These are phyloP conservation scores for Sclerospora graminicola DNA, from an alignment of 352 stramenopile species.

Conservation along the genomic window DNA sequence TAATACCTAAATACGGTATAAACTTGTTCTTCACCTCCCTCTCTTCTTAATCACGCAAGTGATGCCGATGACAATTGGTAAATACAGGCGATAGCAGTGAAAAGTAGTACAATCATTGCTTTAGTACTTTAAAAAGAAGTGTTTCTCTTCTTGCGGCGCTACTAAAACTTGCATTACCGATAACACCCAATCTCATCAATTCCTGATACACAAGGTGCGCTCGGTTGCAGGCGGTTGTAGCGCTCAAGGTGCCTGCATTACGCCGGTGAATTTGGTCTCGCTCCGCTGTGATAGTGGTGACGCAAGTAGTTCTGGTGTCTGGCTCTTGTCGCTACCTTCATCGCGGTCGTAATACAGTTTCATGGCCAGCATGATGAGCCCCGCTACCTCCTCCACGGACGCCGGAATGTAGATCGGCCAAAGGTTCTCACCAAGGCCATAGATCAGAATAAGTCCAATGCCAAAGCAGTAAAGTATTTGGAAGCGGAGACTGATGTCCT, in stretches of 20 bases:
- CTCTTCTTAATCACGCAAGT: too few species aligned
- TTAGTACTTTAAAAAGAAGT: too few species aligned
- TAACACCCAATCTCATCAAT: too few species aligned
- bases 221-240: too few species aligned
- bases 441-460: constrained; percentile 33
- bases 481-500: constrained; percentile 44
- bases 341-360: constrained; percentile 34
- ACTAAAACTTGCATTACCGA: too few species aligned
- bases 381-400: constrained; percentile 29
- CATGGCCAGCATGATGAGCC: constrained; percentile 27
- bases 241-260: neutral
- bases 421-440: constrained; percentile 34
- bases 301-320: constrained; percentile 10
- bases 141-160: too few species aligned
- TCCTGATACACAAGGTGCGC: too few species aligned
- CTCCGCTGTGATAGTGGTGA: constrained; percentile 4
- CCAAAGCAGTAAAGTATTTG: constrained; percentile 35
- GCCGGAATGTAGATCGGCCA: constrained; percentile 51
- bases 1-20: too few species aligned
- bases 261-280: neutral
- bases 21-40: too few species aligned
- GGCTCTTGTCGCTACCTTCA: constrained; percentile 9
- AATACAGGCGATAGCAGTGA: too few species aligned
- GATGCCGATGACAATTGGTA: too few species aligned
- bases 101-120: too few species aligned